phyloP scores from a whole-genome alignment of 2,329 filamentous ascomycete genomes.

The Gnomoniopsis smithogilvyi region DNA sequence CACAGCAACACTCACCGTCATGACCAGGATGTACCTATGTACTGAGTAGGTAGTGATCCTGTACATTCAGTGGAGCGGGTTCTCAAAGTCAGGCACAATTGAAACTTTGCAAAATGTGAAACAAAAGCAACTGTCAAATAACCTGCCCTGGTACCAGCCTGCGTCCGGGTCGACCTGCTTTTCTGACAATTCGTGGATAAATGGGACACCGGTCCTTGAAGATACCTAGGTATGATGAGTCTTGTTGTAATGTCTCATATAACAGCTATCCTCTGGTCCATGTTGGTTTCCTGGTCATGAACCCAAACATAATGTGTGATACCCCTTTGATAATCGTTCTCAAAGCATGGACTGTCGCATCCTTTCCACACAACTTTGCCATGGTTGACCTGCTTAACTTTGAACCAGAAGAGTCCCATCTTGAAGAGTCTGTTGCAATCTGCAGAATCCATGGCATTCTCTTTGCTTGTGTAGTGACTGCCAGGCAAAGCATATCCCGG shows the following conservation, averaged over 20 bases:
- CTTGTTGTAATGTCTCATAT: background rate
- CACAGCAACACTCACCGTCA: no score
- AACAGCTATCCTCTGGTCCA: background rate
- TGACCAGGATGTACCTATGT: no score
- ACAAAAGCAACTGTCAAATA: no score
- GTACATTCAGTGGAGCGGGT: no score
- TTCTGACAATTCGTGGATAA: no score
- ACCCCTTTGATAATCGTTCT: background rate
- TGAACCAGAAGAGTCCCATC: conserved; percentile 7
- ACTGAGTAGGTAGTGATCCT: no score
- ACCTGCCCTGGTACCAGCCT: no score
- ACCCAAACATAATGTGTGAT: background rate
- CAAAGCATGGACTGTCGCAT: background rate
- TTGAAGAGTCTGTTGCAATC: background rate
- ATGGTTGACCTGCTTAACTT: background rate
- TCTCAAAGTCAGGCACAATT: no score
- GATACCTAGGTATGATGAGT: background rate
- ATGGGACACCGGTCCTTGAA: no score
- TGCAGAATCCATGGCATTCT: background rate
- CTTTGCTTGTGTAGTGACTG: background rate
- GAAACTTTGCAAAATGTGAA: no score
- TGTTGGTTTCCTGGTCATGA: background rate
- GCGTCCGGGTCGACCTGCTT: no score
- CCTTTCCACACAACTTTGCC: background rate
- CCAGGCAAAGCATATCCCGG: background rate